These are phyloP conservation scores for Plasmodium fragile DNA, from an alignment of 169 alveolate species.

Conservation along the genomic window DNA sequence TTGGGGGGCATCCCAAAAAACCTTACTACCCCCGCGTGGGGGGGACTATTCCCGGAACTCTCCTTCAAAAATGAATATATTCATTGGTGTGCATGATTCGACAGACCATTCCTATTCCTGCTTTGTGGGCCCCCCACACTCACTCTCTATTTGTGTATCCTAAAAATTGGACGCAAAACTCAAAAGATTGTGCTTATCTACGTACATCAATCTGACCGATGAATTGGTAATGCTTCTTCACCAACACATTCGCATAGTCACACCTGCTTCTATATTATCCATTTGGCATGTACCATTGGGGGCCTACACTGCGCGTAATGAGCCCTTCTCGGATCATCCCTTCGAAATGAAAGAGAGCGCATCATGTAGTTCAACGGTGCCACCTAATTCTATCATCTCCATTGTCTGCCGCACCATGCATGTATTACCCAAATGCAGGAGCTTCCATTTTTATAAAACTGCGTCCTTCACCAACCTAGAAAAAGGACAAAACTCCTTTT, in stretches of 20 bases:
- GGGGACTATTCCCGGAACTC: neutral
- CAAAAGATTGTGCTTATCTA: neutral
- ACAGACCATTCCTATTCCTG: neutral
- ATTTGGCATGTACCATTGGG: neutral
- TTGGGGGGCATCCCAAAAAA: neutral
- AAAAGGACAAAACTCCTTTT: neutral
- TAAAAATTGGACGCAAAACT: neutral
- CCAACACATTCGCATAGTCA: neutral
- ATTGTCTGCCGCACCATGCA: neutral
- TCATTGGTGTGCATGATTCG: neutral
- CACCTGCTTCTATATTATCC: neutral
- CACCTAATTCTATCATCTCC: neutral
- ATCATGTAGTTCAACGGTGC: neutral
- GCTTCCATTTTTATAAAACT: neutral
- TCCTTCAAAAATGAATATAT: neutral
- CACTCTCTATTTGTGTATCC: neutral
- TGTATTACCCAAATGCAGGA: neutral
- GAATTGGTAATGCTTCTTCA: neutral
- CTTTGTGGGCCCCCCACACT: neutral
- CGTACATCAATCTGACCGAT: neutral
- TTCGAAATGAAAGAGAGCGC: neutral
- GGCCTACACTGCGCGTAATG: neutral
- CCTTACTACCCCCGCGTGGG: neutral
- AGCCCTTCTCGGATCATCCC: neutral
- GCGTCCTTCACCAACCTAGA: neutral